Evolutionary conservation across 768 basidiomycete species (phyloP).

Genomic region (Postia placenta): DNA sequence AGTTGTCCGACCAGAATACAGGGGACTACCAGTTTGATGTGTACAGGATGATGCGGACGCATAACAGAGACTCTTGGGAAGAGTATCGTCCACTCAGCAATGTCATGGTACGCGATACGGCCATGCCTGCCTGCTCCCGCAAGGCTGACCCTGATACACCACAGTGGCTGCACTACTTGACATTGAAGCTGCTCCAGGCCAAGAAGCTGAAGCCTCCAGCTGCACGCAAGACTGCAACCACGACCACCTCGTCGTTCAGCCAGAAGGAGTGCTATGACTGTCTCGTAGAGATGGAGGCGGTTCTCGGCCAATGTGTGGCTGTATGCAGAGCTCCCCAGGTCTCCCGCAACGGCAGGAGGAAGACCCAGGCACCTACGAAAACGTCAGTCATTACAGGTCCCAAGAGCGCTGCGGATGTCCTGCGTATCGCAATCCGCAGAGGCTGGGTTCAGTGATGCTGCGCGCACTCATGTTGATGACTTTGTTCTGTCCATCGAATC

Average conservation of each 20-base stretch:
- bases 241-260: slow-evolving; percentile 32
- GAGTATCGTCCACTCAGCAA: slow-evolving; percentile 80
- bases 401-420: slow-evolving; percentile 51
- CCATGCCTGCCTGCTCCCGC: too few relatives aligned
- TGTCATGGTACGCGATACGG: slow-evolving; percentile 81
- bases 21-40: slow-evolving; percentile 94
- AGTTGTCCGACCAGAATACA: slow-evolving; percentile 21
- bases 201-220: slow-evolving; percentile 62
- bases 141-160: too few relatives aligned
- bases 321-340: slow-evolving; percentile 26
- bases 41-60: slow-evolving; percentile 79
- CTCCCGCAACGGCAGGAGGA: slow-evolving; percentile 34
- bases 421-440: slow-evolving; percentile 51
- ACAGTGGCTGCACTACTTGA: slow-evolving; percentile 91
- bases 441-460: slow-evolving; percentile 50
- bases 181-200: slow-evolving; percentile 60
- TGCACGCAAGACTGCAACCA: slow-evolving; percentile 32
- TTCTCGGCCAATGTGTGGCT: slow-evolving; percentile 44
- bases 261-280: slow-evolving; percentile 69
- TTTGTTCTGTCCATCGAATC: too few relatives aligned
- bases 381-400: slow-evolving; percentile 20
- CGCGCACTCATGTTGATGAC: too few relatives aligned
- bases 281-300: slow-evolving; percentile 57
- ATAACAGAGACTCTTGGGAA: slow-evolving; percentile 63
- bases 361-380: slow-evolving; percentile 21